Conservation (phyloP, 176 grass and related monocot species). For the Otatea glauca region DNA sequence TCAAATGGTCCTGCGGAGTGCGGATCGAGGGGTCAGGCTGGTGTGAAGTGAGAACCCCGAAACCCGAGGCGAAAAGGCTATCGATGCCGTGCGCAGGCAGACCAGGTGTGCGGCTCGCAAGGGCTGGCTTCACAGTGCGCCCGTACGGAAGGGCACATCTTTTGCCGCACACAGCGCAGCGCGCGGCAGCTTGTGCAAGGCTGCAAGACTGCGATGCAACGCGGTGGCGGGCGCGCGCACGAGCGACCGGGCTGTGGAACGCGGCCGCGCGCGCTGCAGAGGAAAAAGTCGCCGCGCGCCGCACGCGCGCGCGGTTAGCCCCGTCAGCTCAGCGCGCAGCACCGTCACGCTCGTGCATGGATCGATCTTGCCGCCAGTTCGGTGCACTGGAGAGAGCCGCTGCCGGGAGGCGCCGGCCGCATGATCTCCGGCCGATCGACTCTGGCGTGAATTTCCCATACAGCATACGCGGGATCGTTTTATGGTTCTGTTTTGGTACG, state of each 20-base stretch:
- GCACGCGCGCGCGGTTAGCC: not conserved
- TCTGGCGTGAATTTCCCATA: not conserved
- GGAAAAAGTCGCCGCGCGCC: not conserved
- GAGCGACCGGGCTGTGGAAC: not conserved
- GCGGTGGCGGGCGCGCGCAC: not conserved
- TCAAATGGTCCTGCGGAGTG: too few relatives aligned
- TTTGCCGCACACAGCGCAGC: not conserved
- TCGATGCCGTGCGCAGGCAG: not conserved
- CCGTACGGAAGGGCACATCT: not conserved
- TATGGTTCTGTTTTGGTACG: not conserved
- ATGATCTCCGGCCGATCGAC: too few relatives aligned
- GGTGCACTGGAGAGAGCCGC: not conserved
- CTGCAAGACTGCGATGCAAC: not conserved
- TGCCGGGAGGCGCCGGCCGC: not conserved
- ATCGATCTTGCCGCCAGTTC: not conserved
- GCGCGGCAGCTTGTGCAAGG: not conserved
- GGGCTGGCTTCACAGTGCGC: not conserved
- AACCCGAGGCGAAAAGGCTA: not conserved
- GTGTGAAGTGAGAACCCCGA: not conserved
- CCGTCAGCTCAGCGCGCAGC: not conserved
- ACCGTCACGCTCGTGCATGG: not conserved
- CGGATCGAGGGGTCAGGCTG: too few relatives aligned
- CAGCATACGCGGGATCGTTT: not conserved
- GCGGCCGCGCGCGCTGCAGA: not conserved
- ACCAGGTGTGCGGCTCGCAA: constrained; percentile 43